phyloP scores from a whole-genome alignment of 2,329 filamentous ascomycete genomes.

The Diplodia seriata region DNA sequence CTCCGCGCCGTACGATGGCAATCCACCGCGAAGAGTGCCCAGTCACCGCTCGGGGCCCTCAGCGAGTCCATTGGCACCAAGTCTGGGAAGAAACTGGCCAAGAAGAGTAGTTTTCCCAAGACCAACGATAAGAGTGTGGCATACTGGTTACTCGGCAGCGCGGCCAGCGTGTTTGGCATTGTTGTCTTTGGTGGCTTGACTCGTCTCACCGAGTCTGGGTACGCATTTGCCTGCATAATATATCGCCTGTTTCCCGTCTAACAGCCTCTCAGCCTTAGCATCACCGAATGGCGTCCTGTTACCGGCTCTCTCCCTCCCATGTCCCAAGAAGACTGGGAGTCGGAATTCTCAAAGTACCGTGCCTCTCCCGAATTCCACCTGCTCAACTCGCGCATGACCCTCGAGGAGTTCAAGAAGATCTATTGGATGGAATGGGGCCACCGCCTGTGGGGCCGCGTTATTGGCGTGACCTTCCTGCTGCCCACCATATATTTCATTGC shows the following conservation, averaged over 20 bases:
- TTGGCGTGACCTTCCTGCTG: slow-evolving; percentile 87
- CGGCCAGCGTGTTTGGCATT: slow-evolving; percentile 93
- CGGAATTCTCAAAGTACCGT: slow-evolving; percentile 91
- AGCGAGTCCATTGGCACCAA: slow-evolving; percentile 20
- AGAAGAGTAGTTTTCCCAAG: slow-evolving; percentile 58
- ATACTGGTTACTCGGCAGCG: slow-evolving; percentile 92
- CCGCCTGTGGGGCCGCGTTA: slow-evolving; percentile 89
- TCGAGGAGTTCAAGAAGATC: slow-evolving; percentile 96
- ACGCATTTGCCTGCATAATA: slow-evolving; percentile 37
- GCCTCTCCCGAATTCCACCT: slow-evolving; percentile 90
- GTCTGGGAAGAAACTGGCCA: neutral
- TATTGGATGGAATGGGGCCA: slow-evolving; percentile 99
- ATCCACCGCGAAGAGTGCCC: slow-evolving; percentile 40
- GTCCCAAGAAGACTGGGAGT: slow-evolving; percentile 81
- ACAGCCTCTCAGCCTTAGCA: slow-evolving; percentile 73
- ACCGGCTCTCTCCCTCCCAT: slow-evolving; percentile 89
- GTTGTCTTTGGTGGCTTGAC: slow-evolving; percentile 95
- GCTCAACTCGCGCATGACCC: slow-evolving; percentile 90
- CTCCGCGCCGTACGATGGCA: slow-evolving; percentile 45
- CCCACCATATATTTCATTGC: slow-evolving; percentile 89
- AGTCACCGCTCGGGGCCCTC: slow-evolving; percentile 28
- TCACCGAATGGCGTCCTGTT: slow-evolving; percentile 98
- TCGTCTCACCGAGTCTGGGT: slow-evolving; percentile 94
- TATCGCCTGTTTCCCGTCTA: slow-evolving; percentile 33
- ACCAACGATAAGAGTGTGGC: slow-evolving; percentile 78